Evolutionary conservation across 1,284 basidiomycete genomes (phyloP), one percentile per base, ranked within the genome.

Genomic region (Agaricales sp.): DNA sequence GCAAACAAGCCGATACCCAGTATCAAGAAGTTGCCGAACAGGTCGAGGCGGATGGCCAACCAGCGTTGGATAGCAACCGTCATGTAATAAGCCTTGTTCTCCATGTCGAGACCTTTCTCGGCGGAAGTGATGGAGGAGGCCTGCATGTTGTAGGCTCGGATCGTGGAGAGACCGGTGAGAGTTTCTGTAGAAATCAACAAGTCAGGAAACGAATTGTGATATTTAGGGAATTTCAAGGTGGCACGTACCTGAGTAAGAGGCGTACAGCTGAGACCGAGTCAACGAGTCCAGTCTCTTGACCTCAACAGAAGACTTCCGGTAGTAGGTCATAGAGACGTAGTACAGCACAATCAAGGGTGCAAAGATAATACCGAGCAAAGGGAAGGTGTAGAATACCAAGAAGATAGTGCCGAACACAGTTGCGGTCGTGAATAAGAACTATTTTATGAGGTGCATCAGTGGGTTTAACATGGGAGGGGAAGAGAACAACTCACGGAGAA

Each of bases 31-130:
- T 85, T 85, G 6, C 85, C 88, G 39, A 91, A 75, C 37, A 86
- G 57, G 51, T 82, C 78, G 4, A 86, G 66, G 2, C 82, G 69
- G 14, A 83, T 58, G n/a, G 69, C 67, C 2, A 82, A 63, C 78
- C 78, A 83, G 47, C 75, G 65, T 58, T 83, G 49, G 44, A 76
- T 82, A 2, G 75, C 68, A 24, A 85, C 75, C 0, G 83, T 88
- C 69, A 92, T 78, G 58, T 80, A 83, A 62, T 90, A 90, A 0
- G 89, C 89, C 41, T 84, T 68, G 60, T 88, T 87, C 59, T 90
- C 78, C 56, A 78, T 64, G 59, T 89, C 84, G 55, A 87, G 59
- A n/a, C 80, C 74, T 43, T 73, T 67, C 51, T 82, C 77, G 8
- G 75, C 74, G 43, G 67, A 61, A 21, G 56, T 57, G 48, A 81